phyloP scores from a whole-genome alignment of 495 filamentous ascomycete genomes.

The Parathielavia appendiculata region DNA sequence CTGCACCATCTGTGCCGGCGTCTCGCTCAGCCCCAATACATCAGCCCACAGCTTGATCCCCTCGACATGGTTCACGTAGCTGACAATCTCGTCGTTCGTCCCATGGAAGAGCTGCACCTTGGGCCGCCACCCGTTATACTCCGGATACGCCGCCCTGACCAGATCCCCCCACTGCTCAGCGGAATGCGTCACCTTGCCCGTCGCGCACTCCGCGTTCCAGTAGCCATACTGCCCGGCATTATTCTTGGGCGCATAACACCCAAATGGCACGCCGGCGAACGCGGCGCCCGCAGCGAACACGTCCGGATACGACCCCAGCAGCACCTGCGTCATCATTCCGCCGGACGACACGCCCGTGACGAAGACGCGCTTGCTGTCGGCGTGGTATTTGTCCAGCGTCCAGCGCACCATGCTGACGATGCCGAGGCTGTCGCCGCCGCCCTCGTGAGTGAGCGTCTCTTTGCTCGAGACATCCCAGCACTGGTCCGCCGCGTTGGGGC shows the following conservation, averaged over 20 bases:
- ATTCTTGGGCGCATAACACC: slow-evolving; percentile 44
- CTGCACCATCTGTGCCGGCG: slow-evolving; percentile 27
- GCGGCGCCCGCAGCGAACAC: slow-evolving; percentile 51
- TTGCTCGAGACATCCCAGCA: slow-evolving; percentile 53
- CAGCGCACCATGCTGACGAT: slow-evolving; percentile 57
- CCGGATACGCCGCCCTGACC: slow-evolving; percentile 48
- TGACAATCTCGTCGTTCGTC: slow-evolving; percentile 44
- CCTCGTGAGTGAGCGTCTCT: slow-evolving; percentile 46
- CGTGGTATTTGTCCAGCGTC: slow-evolving; percentile 43
- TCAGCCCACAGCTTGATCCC: slow-evolving; percentile 54
- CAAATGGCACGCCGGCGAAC: slow-evolving; percentile 52
- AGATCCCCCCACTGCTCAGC: slow-evolving; percentile 44
- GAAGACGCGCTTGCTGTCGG: slow-evolving; percentile 44
- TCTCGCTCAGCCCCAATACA: slow-evolving; percentile 40
- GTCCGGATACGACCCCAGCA: slow-evolving; percentile 53
- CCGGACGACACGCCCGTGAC: slow-evolving; percentile 51
- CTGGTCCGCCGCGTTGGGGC: slow-evolving; percentile 43
- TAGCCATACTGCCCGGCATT: slow-evolving; percentile 36
- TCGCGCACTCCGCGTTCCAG: slow-evolving; percentile 47
- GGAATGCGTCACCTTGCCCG: slow-evolving; percentile 41
- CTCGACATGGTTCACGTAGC: slow-evolving; percentile 47
- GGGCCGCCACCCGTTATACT: slow-evolving; percentile 47
- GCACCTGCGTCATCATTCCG: slow-evolving; percentile 59
- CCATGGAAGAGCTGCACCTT: slow-evolving; percentile 55
- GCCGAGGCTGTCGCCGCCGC: slow-evolving; percentile 48